phyloP scores from a whole-genome alignment of 805 yeast genomes.

The Lachancea sp. region DNA sequence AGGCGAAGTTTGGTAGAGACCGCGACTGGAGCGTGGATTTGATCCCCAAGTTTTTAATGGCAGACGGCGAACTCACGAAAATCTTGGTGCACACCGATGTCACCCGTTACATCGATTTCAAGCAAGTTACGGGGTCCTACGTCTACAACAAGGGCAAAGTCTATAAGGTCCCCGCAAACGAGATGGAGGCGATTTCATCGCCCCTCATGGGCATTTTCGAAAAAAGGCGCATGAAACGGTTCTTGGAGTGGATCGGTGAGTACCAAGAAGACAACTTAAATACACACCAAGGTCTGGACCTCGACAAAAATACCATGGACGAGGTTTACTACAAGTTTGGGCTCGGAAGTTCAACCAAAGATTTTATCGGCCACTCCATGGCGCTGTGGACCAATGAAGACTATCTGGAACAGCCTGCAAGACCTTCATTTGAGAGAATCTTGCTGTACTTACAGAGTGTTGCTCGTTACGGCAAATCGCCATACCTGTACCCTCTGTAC shows the following conservation, averaged over 20 bases:
- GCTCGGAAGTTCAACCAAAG: slow-evolving; percentile 86
- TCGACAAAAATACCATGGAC: slow-evolving; percentile 85
- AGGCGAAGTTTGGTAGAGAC: slow-evolving; percentile 73
- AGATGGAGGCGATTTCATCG: slow-evolving; percentile 82
- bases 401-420: slow-evolving; percentile 79
- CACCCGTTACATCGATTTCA: slow-evolving; percentile 91
- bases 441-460: slow-evolving; percentile 82
- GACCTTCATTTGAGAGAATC: slow-evolving; percentile 85
- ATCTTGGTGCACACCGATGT: slow-evolving; percentile 94
- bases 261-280: slow-evolving; percentile 72
- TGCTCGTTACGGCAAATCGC: slow-evolving; percentile 92
- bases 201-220: slow-evolving; percentile 95
- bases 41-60: slow-evolving; percentile 95
- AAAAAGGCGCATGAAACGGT: slow-evolving; percentile 89
- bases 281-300: slow-evolving; percentile 80
- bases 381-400: slow-evolving; percentile 93
- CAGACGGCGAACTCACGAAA: slow-evolving; percentile 94
- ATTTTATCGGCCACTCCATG: slow-evolving; percentile 98
- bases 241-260: slow-evolving; percentile 77
- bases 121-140: slow-evolving; percentile 92
- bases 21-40: slow-evolving; percentile 97
- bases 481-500: slow-evolving; percentile 90
- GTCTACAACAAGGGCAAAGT: slow-evolving; percentile 83
- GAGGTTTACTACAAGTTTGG: slow-evolving; percentile 87
- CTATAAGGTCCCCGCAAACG: slow-evolving; percentile 92